Evolutionary conservation across 148 eudicot species (phyloP).

Genomic region (Arctostaphylos glauca): DNA sequence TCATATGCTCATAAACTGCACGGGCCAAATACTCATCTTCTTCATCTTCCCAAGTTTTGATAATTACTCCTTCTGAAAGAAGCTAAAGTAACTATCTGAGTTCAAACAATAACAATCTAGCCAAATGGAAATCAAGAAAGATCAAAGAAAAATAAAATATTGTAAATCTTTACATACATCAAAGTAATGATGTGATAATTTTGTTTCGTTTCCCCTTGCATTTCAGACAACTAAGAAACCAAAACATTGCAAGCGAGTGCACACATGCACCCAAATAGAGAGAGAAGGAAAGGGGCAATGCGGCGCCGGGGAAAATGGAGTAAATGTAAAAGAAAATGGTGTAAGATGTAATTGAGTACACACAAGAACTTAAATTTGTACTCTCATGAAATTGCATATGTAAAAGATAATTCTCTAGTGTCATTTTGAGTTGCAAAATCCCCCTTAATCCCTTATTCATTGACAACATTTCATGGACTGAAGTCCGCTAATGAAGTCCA

Average conservation of each 20-base stretch:
- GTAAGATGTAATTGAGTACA: background rate
- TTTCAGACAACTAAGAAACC: background rate
- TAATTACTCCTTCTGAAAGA: constrained; percentile 43
- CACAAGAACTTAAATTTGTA: background rate
- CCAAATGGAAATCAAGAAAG: background rate
- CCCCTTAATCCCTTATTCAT: background rate
- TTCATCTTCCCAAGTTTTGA: constrained; percentile 67
- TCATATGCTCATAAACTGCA: constrained; percentile 74
- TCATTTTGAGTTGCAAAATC: constrained; percentile 2
- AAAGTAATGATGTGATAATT: background rate
- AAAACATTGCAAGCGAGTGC: background rate
- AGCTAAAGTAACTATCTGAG: constrained; percentile 23
- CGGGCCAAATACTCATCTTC: constrained; percentile 89
- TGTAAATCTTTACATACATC: background rate
- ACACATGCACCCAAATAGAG: background rate
- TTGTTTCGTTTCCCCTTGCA: background rate
- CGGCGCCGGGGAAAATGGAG: too few relatives aligned
- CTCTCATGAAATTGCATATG: background rate
- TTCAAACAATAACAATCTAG: constrained; percentile 1
- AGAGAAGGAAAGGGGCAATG: background rate
- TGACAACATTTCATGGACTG: background rate
- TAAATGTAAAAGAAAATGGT: background rate
- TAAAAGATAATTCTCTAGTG: too few relatives aligned
- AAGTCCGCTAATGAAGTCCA: background rate
- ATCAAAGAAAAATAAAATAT: background rate